Evolutionary conservation across 805 yeast genomes (phyloP).

Genomic region (Candida easanensis): DNA sequence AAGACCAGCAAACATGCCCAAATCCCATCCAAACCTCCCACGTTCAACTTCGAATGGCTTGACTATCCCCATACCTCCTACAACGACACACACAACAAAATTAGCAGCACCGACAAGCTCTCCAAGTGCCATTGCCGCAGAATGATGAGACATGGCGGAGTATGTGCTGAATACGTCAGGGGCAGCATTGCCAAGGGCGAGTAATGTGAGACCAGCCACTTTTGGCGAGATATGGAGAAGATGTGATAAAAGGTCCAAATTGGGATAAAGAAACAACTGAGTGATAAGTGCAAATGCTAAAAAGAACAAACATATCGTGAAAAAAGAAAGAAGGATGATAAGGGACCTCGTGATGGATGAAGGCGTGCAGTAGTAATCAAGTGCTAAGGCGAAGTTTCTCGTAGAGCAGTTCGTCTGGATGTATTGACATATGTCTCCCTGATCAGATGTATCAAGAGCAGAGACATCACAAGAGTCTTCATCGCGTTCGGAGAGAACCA

Average conservation of each 20-base stretch:
- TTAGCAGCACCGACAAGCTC: conserved; percentile 90
- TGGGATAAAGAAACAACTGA: conserved; percentile 79
- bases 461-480: conserved; percentile 2
- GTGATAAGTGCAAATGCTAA: conserved; percentile 70
- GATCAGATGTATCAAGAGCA: neutral
- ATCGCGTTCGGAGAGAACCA: neutral
- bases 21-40: conserved; percentile 56
- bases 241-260: conserved; percentile 62
- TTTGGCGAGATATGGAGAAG: conserved; percentile 66
- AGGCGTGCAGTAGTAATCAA: conserved; percentile 7
- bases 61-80: conserved; percentile 73
- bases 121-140: conserved; percentile 78
- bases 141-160: conserved; percentile 71
- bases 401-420: conserved; percentile 9
- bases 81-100: conserved; percentile 74
- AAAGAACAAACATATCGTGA: conserved; percentile 43
- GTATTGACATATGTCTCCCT: neutral
- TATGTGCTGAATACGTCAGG: conserved; percentile 87
- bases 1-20: conserved; percentile 51
- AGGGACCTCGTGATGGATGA: neutral
- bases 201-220: conserved; percentile 78
- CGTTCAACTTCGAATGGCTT: conserved; percentile 61
- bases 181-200: conserved; percentile 90
- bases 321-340: neutral
- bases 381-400: neutral